Evolutionary conservation across 1,139 yeast species (phyloP), one percentile per base, ranked within the genome.

Genomic region (Candida anutae): DNA sequence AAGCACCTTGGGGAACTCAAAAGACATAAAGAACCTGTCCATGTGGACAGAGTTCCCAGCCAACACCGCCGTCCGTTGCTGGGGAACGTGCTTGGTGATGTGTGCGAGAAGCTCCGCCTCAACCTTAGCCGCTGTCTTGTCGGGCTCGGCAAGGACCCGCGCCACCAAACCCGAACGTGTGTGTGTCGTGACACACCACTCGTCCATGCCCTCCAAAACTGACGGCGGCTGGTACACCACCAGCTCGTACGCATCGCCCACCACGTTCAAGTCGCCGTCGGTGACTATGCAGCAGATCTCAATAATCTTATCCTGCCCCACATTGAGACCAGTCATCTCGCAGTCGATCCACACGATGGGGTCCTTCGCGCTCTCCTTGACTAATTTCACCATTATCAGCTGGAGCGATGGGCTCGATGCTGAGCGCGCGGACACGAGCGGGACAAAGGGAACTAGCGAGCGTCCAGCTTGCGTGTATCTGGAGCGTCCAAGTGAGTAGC

Each of bases 21-120:
- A 67, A 49, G 76, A 60, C 81, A 93, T 71, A 55, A 90, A 93
- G 33, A 81, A 65, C 35, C 87, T 72, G 52, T 93, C 99, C 77
- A 85, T 81, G 51, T 93, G 96, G 15, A 93, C 76, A 0, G 94
- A 72, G 45, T 88, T 90, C 1, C 99, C 99, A 0, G 95, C 95
- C 35, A 93, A 56, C 0, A 90, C 55, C 1, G 83, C 95, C 4
- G 52, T 47, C 5, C 71, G 62, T 12, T 61, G 55, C n/a, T 60
- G 64, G 1, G 74, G 71, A 9, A 83, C 63, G 42, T 67, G 71
- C 36, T 60, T 60, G 38, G 65, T 53, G 26, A 93, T 58, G 48
- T 84, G 90, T 4, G 48, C 61, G 29, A 78, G 50, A 28, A 93
- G 55, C 37, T 79, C 88, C 0, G 40, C 32, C 39, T 85, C 80